Conservation (phyloP, 768 basidiomycete genomes). For the Amanita muscaria region DNA sequence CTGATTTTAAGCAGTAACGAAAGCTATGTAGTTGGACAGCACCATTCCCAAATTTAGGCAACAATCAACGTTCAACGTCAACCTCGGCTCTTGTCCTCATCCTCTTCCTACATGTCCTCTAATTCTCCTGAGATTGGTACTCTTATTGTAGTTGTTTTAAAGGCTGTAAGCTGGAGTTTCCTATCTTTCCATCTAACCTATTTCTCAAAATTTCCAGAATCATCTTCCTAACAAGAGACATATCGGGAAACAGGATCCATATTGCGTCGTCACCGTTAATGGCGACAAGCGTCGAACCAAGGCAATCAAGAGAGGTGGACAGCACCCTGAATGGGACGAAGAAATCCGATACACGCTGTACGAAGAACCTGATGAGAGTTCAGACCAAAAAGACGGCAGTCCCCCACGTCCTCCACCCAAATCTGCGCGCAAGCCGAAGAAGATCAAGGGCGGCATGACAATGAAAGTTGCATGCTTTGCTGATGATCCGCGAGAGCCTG, state of each 20-base stretch:
- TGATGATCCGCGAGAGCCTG: slow-evolving; percentile 91
- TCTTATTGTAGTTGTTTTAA: slow-evolving; percentile 85
- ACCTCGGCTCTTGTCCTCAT: slow-evolving; percentile 6
- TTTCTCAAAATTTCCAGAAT: slow-evolving; percentile 39
- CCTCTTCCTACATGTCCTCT: slow-evolving; percentile 38
- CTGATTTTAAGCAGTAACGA: slow-evolving; percentile 50
- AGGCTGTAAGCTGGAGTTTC: slow-evolving; percentile 60
- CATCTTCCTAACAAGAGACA: slow-evolving; percentile 87
- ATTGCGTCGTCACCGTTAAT: slow-evolving; percentile 73
- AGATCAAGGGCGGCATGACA: slow-evolving; percentile 60
- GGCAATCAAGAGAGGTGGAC: slow-evolving; percentile 93
- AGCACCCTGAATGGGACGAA: slow-evolving; percentile 99
- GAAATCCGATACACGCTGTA: slow-evolving; percentile 88
- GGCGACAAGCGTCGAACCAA: slow-evolving; percentile 83
- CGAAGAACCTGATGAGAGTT: slow-evolving; percentile 61
- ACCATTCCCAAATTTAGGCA: slow-evolving; percentile 7
- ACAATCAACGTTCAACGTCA: slow-evolving; percentile 3
- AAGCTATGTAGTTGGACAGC: slow-evolving; percentile 46
- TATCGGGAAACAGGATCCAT: slow-evolving; percentile 97
- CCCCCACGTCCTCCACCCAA: slow-evolving; percentile 71
- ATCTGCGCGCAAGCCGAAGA: slow-evolving; percentile 33
- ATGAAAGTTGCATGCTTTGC: slow-evolving; percentile 88
- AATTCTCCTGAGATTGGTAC: slow-evolving; percentile 79
- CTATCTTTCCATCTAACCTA: slow-evolving; percentile 13
- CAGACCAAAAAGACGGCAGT: slow-evolving; percentile 34